Evolutionary conservation across 495 filamentous ascomycete genomes (phyloP).

Genomic region (Hyphodiscus hymeniophilus): DNA sequence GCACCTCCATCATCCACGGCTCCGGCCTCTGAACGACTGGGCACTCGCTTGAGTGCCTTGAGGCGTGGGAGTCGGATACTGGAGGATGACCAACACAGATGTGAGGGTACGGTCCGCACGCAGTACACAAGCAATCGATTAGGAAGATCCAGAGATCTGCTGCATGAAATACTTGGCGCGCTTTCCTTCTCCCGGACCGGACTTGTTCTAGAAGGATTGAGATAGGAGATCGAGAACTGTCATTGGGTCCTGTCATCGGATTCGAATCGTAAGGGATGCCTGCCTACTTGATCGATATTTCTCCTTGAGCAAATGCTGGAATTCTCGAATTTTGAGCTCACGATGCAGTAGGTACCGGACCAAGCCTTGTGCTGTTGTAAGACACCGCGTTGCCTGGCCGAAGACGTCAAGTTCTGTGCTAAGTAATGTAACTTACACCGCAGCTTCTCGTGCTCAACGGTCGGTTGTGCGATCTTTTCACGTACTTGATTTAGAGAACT

Average conservation of each 20-base stretch:
- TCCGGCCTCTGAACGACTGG: too few relatives aligned
- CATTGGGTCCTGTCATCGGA: slow-evolving; percentile 9
- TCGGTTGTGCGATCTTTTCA: too few relatives aligned
- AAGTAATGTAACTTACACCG: too few relatives aligned
- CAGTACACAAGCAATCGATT: neutral
- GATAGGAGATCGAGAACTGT: neutral
- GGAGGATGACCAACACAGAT: neutral
- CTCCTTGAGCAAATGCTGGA: too few relatives aligned
- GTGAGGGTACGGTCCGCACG: neutral
- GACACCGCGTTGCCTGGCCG: too few relatives aligned
- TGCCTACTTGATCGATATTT: neutral
- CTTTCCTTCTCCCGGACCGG: neutral
- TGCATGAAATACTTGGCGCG: neutral
- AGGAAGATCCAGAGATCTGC: neutral
- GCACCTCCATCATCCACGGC: too few relatives aligned
- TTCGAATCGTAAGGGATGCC: neutral
- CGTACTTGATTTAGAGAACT: too few relatives aligned
- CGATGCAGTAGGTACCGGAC: neutral
- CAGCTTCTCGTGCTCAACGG: too few relatives aligned
- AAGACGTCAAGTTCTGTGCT: too few relatives aligned
- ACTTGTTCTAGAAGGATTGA: neutral
- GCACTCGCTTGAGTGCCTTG: neutral
- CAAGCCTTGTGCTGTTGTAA: too few relatives aligned
- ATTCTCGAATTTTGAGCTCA: neutral
- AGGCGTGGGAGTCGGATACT: neutral